phyloP scores from a whole-genome alignment of 2,329 filamentous ascomycete genomes.

The Chalaropsis ovoidea region DNA sequence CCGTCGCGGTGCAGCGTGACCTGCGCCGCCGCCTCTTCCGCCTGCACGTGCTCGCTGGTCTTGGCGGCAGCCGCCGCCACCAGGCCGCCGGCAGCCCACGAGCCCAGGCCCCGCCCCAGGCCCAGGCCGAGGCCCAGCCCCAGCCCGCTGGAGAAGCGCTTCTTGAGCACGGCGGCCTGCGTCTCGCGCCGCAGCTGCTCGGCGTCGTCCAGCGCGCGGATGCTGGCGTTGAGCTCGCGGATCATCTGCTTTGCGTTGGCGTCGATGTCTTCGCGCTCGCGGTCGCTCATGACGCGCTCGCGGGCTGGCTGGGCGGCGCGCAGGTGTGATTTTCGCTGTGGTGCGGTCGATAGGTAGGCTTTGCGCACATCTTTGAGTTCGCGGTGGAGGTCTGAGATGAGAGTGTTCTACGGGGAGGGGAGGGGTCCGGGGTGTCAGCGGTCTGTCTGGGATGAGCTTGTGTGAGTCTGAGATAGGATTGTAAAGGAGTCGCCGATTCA shows the following conservation, averaged over 20 bases:
- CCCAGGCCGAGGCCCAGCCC: constrained; percentile 31
- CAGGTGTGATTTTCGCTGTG: constrained; percentile 43
- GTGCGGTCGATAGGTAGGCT: constrained; percentile 77
- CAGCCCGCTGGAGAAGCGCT: constrained; percentile 57
- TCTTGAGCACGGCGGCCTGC: constrained; percentile 56
- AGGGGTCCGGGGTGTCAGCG: not conserved
- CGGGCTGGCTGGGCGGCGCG: constrained; percentile 4
- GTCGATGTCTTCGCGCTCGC: constrained; percentile 77
- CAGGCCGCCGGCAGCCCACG: constrained; percentile 58
- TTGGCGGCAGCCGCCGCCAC: constrained; percentile 39
- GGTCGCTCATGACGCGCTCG: constrained; percentile 56
- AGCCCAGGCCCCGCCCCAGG: constrained; percentile 46
- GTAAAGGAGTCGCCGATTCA: constrained; percentile 25
- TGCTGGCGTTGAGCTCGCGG: constrained; percentile 72
- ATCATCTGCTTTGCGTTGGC: constrained; percentile 76
- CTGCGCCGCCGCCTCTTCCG: constrained; percentile 60
- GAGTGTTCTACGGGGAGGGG: constrained; percentile 54
- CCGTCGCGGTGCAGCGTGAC: constrained; percentile 65
- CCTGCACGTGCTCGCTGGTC: constrained; percentile 55
- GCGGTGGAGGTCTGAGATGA: constrained; percentile 67
- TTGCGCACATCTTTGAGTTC: constrained; percentile 78
- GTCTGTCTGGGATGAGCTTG: not conserved
- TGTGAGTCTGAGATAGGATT: not conserved
- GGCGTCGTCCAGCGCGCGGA: constrained; percentile 67
- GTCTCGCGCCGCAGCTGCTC: constrained; percentile 74